Conservation (phyloP, 768 basidiomycete genomes). For the Favolaschia claudopus region DNA sequence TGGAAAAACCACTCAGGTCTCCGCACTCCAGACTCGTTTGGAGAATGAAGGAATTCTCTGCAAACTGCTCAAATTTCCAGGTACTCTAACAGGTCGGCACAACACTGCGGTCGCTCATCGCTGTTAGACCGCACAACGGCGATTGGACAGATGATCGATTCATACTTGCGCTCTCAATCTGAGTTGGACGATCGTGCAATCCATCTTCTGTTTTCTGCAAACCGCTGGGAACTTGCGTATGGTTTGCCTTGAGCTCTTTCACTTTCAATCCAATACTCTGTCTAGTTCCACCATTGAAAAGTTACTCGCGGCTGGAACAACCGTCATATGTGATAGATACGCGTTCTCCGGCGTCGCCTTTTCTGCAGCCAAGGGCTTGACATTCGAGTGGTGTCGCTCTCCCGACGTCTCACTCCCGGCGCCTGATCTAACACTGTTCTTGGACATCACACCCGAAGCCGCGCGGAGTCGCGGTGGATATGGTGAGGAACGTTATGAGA, state of each 20-base stretch:
- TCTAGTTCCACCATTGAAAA: slow-evolving; percentile 66
- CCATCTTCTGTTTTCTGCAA: slow-evolving; percentile 95
- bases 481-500: slow-evolving; percentile 90
- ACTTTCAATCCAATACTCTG: background rate
- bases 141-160: slow-evolving; percentile 92
- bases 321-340: slow-evolving; percentile 91
- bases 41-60: slow-evolving; percentile 53
- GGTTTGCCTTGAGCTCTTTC: slow-evolving; percentile 31
- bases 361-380: slow-evolving; percentile 71
- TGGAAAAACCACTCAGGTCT: slow-evolving; percentile 91
- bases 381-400: slow-evolving; percentile 83
- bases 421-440: slow-evolving; percentile 89
- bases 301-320: slow-evolving; percentile 67
- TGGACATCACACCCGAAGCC: slow-evolving; percentile 77
- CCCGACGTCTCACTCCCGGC: slow-evolving; percentile 90
- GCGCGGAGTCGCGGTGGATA: slow-evolving; percentile 80
- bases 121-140: slow-evolving; percentile 84
- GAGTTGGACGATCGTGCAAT: slow-evolving; percentile 93
- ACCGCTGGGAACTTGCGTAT: slow-evolving; percentile 95
- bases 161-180: slow-evolving; percentile 82
- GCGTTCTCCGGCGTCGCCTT: slow-evolving; percentile 97
- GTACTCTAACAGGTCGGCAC: slow-evolving; percentile 47
- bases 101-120: background rate
- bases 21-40: slow-evolving; percentile 63
- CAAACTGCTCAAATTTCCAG: slow-evolving; percentile 87